Evolutionary conservation across 139 green algal species (phyloP).

Genomic region (Chlorella sp.): DNA sequence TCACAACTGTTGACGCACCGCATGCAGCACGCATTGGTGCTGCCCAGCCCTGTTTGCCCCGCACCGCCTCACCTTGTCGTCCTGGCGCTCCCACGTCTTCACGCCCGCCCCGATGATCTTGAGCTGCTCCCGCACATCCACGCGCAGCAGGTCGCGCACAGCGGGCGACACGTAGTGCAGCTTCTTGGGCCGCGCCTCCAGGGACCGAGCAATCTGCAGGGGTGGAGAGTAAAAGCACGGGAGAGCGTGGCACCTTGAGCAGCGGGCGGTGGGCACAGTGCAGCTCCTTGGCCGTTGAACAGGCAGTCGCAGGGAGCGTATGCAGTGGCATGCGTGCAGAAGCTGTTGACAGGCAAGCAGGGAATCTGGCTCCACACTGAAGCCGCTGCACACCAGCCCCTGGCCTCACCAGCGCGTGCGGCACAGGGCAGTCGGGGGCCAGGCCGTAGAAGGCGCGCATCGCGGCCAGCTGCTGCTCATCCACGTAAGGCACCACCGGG

Average conservation of each 20-base stretch:
- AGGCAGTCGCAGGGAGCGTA: too few species aligned
- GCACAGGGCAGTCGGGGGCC: constrained; percentile 22
- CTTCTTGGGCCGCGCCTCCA: constrained; percentile 48
- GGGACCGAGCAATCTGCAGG: constrained; percentile 30
- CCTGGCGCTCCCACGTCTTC: constrained; percentile 95
- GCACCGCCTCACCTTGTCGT: constrained; percentile 31
- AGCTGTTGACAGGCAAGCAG: too few species aligned
- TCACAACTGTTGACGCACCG: background rate
- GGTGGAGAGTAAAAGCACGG: background rate
- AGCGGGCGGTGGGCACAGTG: too few species aligned
- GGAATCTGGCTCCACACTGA: too few species aligned
- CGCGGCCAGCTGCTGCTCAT: constrained; percentile 47
- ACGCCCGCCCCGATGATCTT: constrained; percentile 84
- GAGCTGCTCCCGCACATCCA: constrained; percentile 76
- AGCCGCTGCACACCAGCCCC: background rate
- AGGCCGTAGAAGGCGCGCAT: constrained; percentile 84
- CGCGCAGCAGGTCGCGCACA: constrained; percentile 68
- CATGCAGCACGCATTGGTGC: too few species aligned
- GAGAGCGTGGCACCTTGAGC: background rate
- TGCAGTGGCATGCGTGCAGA: background rate
- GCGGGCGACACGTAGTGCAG: constrained; percentile 48
- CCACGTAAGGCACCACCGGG: constrained; percentile 66
- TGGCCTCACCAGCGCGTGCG: constrained; percentile 6
- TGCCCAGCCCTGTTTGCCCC: too few species aligned
- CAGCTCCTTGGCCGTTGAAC: too few species aligned